phyloP scores from a whole-genome alignment of 225 moss, liverwort and hornwort genomes.

The Ulota crispa region DNA sequence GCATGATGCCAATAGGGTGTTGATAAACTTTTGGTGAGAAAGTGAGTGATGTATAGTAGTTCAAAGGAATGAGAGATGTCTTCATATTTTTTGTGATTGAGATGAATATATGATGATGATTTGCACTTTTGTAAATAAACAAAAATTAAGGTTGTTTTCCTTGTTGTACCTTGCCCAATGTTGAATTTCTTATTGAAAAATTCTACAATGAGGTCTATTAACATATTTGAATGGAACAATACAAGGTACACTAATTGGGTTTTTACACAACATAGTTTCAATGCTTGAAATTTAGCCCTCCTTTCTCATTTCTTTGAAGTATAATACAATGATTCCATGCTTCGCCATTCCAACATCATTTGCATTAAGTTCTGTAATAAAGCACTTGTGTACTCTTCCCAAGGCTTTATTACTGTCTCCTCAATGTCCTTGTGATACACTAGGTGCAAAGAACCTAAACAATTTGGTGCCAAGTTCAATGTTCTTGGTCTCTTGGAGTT shows the following conservation, averaged over 20 bases:
- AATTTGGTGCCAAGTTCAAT: neutral
- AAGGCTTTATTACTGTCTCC: conserved; percentile 34
- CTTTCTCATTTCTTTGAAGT: neutral
- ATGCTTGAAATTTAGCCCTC: neutral
- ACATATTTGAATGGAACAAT: neutral
- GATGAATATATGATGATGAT: no score
- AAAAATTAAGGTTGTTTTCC: no score
- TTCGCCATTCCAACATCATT: conserved; percentile 44
- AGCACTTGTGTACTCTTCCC: conserved; percentile 45
- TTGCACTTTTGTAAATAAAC: no score
- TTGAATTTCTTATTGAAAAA: neutral
- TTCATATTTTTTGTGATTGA: no score
- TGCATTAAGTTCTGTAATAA: conserved; percentile 30
- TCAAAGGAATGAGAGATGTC: no score
- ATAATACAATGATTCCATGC: conserved; percentile 37
- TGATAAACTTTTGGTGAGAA: no score
- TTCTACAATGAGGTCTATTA: neutral
- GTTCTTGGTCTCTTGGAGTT: neutral
- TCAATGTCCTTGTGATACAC: neutral
- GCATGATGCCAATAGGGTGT: no score
- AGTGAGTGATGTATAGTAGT: no score
- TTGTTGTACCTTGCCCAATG: no score
- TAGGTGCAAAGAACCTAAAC: neutral
- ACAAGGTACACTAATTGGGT: neutral
- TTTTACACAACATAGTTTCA: neutral